Evolutionary conservation across 169 alveolate genomes (phyloP).

Genomic region (Cyclospora cayetanensis): DNA sequence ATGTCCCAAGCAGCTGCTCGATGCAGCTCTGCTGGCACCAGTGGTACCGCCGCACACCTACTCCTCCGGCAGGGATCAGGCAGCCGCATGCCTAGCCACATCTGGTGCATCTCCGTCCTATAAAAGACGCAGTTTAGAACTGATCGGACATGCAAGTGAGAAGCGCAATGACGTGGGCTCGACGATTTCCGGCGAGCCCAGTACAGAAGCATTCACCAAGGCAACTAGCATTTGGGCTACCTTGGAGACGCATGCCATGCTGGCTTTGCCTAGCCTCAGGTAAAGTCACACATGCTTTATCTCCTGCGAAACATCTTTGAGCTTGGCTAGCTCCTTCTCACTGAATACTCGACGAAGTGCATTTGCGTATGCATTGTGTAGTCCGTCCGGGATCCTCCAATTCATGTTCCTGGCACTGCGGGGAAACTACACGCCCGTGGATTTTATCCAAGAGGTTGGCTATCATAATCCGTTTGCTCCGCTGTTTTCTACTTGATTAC

Average conservation of each 20-base stretch:
- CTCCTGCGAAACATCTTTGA: too few species aligned
- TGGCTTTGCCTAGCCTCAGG: slow-evolving; percentile 48
- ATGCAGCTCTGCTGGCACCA: slow-evolving; percentile 62
- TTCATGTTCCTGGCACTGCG: slow-evolving; percentile 25
- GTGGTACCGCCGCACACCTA: not conserved
- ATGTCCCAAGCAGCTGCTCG: slow-evolving; percentile 30
- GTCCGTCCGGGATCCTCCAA: slow-evolving; percentile 49
- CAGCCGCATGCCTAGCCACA: not conserved
- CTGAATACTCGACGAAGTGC: too few species aligned
- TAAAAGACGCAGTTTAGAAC: not conserved
- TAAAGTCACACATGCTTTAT: too few species aligned
- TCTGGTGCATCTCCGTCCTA: not conserved
- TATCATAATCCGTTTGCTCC: too few species aligned
- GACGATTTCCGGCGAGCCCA: not conserved
- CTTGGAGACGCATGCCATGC: slow-evolving; percentile 35
- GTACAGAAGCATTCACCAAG: not conserved
- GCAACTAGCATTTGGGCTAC: not conserved
- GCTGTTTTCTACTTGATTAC: too few species aligned
- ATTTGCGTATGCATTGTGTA: not conserved
- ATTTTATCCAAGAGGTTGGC: slow-evolving; percentile 8
- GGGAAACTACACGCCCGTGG: slow-evolving; percentile 8
- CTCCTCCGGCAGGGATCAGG: not conserved
- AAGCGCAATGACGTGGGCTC: not conserved
- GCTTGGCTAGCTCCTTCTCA: too few species aligned
- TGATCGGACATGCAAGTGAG: not conserved